Evolutionary conservation across 495 filamentous ascomycete genomes (phyloP), one percentile per base, ranked within the genome.

Genomic region (Poronia punctata): DNA sequence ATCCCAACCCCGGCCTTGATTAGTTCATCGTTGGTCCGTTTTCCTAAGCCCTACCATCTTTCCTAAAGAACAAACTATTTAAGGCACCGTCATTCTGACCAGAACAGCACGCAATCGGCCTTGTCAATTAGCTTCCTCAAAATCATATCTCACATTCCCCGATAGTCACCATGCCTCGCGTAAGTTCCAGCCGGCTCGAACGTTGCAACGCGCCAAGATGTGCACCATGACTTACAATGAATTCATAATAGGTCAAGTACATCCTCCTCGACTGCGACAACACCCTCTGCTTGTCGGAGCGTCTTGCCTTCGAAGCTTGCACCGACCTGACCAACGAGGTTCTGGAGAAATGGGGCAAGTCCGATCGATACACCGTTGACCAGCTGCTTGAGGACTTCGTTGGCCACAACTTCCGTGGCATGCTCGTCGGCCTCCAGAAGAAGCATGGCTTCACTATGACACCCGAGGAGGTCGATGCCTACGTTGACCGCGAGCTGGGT

Each of bases 251-350:
- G 83, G 81, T 82, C 65, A 84, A 80, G 24, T 74, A 84, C 58
- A 69, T 96, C 66, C 85, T 96, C 64, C 81, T 95, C 67, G 89
- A 96, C 70, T 96, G 89, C 71, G 89, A 96, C 79, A 96, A 96
- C 74, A 96, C 89, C 38, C 86, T 96, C 54, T 86, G 88, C 67
- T 80, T 93, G 55, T 93, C 86, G 44, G 89, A 96, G 68, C 78
- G 77, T 49, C 73, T 95, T 55, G 89, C 89, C 64, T 96, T 95
- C 65, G 88, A 92, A 68, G 89, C 86, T 43, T 95, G 89, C 66
- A 84, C 89, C 53, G 84, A 92, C 49, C 75, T 96, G 54, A 80
- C 86, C 69, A 96, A 96, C 72, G 79, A 92, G 65, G 86, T 96
- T 62, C 74, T 92, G 50, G 70, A 73, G 49, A 73, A 76, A 53